phyloP scores from a whole-genome alignment of 495 filamentous ascomycete genomes.

The Rhypophila decipiens region DNA sequence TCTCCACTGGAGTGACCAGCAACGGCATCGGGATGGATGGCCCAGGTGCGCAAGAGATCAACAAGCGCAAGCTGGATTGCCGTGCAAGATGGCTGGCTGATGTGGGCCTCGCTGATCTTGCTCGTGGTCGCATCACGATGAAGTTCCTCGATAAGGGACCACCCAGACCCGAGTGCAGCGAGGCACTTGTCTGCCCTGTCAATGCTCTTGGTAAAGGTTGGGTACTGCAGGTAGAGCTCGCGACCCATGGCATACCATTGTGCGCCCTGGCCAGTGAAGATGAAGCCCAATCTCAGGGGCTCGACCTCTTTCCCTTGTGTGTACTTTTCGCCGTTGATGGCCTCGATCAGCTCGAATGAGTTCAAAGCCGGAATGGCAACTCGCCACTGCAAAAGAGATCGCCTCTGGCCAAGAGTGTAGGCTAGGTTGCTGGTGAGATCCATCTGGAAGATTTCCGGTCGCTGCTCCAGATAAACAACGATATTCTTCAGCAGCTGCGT shows the following conservation, averaged over 20 bases:
- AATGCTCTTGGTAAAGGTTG: slow-evolving; percentile 28
- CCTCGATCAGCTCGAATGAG: slow-evolving; percentile 40
- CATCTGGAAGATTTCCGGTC: slow-evolving; percentile 40
- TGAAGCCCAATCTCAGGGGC: slow-evolving; percentile 31
- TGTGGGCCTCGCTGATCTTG: slow-evolving; percentile 37
- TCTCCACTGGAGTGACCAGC: slow-evolving; percentile 60
- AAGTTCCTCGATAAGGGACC: slow-evolving; percentile 29
- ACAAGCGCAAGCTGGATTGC: slow-evolving; percentile 48
- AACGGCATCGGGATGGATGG: slow-evolving; percentile 44
- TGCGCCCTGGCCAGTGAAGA: slow-evolving; percentile 43
- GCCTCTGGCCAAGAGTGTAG: slow-evolving; percentile 35
- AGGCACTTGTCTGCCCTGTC: slow-evolving; percentile 24
- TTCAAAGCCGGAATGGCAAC: slow-evolving; percentile 35
- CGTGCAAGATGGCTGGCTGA: slow-evolving; percentile 44
- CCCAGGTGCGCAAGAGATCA: slow-evolving; percentile 46
- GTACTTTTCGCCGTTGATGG: slow-evolving; percentile 33
- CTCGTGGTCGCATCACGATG: slow-evolving; percentile 29
- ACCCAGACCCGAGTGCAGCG: slow-evolving; percentile 25
- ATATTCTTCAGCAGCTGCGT: slow-evolving; percentile 37
- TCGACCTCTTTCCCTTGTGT: slow-evolving; percentile 29
- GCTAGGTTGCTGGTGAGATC: slow-evolving; percentile 33
- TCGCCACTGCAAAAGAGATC: slow-evolving; percentile 35
- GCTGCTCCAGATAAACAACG: slow-evolving; percentile 41
- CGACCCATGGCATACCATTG: slow-evolving; percentile 52
- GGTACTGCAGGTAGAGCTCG: slow-evolving; percentile 38